phyloP scores from a whole-genome alignment of 1,139 yeast genomes.

The Kodamaea sp. region DNA sequence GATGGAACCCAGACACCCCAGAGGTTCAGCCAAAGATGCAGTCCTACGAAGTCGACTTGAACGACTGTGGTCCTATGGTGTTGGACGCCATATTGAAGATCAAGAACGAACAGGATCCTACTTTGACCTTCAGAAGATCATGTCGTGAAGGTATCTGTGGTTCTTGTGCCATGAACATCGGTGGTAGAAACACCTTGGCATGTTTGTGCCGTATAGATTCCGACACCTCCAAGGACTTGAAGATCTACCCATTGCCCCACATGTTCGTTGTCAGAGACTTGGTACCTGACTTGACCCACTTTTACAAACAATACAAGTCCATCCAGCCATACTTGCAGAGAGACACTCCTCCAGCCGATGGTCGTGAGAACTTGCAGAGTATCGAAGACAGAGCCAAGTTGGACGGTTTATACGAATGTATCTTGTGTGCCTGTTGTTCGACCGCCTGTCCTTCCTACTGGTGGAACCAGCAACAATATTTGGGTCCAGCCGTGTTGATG shows the following conservation, averaged over 20 bases:
- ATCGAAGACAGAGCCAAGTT: slow-evolving; percentile 93
- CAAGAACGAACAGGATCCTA: slow-evolving; percentile 94
- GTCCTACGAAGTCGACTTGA: slow-evolving; percentile 80
- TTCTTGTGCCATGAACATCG: slow-evolving; percentile 99
- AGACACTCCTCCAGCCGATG: slow-evolving; percentile 77
- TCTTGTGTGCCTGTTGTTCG: slow-evolving; percentile 97
- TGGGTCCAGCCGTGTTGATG: slow-evolving; percentile 98
- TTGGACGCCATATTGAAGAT: slow-evolving; percentile 92
- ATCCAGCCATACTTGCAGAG: slow-evolving; percentile 97
- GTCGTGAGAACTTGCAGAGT: slow-evolving; percentile 90
- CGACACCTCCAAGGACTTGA: slow-evolving; percentile 70
- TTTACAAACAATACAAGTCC: slow-evolving; percentile 97
- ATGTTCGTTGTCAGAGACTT: slow-evolving; percentile 97
- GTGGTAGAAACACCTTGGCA: slow-evolving; percentile 95
- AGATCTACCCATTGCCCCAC: slow-evolving; percentile 96
- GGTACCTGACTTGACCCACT: slow-evolving; percentile 96
- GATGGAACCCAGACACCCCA: slow-evolving; percentile 99
- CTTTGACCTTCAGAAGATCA: slow-evolving; percentile 94
- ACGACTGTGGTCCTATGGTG: slow-evolving; percentile 97
- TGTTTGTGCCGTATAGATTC: slow-evolving; percentile 93
- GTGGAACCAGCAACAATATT: slow-evolving; percentile 99
- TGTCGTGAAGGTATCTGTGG: slow-evolving; percentile 99
- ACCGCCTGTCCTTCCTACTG: slow-evolving; percentile 99
- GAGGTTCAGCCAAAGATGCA: slow-evolving; percentile 88
- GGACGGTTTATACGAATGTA: slow-evolving; percentile 97